Evolutionary conservation across 495 filamentous ascomycete genomes (phyloP), one percentile per base, ranked within the genome.

Genomic region (Glutinoglossum americanum): DNA sequence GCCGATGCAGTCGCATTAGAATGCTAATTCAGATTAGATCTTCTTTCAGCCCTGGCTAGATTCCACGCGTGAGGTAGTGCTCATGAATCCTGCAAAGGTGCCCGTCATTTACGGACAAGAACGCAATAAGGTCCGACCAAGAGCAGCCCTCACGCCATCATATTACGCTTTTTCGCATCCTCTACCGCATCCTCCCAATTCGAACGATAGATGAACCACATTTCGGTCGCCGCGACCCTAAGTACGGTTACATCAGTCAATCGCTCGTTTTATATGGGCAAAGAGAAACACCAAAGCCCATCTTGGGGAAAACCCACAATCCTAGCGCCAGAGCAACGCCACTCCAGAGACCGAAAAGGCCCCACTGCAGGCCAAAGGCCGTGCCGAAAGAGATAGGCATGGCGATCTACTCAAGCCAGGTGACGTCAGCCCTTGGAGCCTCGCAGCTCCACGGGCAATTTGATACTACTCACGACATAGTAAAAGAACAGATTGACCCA

Each of bases 261-360:
- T 10, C 7, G 26, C 13, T 54, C 8, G 49, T 57, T 11, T 33
- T 3, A 33, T 9, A 33, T 33, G 30, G 1, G 41, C 41, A 21
- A 21, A n/a, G n/a, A 10, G 3, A 45, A 19, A 45, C 4, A 23
- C 13, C 17, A 13, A 10, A 45, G 4, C 9, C 21, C 3, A 2
- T 13, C 10, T 10, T 4, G 3, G 19, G 41, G 17, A n/a, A 13
- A 23, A 45, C 41, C 17, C 21, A 45, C 58, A 60, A 30, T 25
- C 44, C 58, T 4, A 62, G 57, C 13, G 60, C 65, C 30, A 67
- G 21, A 4, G 59, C 33, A 10, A 62, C 44, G 10, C 65, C 65
- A 55, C 44, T 49, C 65, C 65, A 67, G 11, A 67, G 39, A 0
- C 65, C 65, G 37, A 59, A 57, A 10, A 67, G 49, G 8, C 59